Evolutionary conservation across 2,329 filamentous ascomycete genomes (phyloP), one percentile per base, ranked within the genome.

Genomic region (Aureobasidium sp.): DNA sequence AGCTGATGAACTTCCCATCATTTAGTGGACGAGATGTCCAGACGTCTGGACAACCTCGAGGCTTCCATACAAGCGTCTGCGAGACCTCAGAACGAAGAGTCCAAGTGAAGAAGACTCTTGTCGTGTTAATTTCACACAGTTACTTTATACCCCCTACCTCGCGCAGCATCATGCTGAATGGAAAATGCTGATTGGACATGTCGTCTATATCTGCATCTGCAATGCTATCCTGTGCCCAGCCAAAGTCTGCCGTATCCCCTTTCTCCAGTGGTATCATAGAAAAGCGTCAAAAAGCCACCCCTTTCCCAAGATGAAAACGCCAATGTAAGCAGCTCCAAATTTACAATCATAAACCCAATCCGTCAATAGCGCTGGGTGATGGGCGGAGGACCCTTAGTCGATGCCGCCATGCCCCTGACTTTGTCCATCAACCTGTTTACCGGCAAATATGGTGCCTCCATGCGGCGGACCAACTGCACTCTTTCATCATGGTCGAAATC

Each of bases 21-120:
- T 11, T 31, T 64, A 96, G 91, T 97, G 89, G 92, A 96, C 71
- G 91, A 96, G 66, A 96, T 97, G 91, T 89, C 90, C 15, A 82
- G 88, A 64, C 85, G 92, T 29, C 78, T 97, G 25, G 92, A 97
- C 72, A 90, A 87, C 63, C 81, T 97, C 12, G 92, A 95, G 73
- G 81, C 87, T 27, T 86, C 87, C 15, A 79, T 95, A 48, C 81
- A 84, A 68, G 81, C 83, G 39, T 64, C 60, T 17, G 47, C 29
- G 4, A 47, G 55, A 59, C 36, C 55, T 25, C 45, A 60, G 14
- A 51, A 62, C 7, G 64, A 66, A 11, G 57, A 62, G 27, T 44
- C 62, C 1, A 59, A 62, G 34, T 60, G 36, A 58, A 15, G 8
- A 14, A 12, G 3, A 25, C 22, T 11, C 20, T 45, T n/a, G 5